Evolutionary conservation across 2,329 filamentous ascomycete species (phyloP), one percentile per base, ranked within the genome.

Genomic region (Botrytis byssoidea): DNA sequence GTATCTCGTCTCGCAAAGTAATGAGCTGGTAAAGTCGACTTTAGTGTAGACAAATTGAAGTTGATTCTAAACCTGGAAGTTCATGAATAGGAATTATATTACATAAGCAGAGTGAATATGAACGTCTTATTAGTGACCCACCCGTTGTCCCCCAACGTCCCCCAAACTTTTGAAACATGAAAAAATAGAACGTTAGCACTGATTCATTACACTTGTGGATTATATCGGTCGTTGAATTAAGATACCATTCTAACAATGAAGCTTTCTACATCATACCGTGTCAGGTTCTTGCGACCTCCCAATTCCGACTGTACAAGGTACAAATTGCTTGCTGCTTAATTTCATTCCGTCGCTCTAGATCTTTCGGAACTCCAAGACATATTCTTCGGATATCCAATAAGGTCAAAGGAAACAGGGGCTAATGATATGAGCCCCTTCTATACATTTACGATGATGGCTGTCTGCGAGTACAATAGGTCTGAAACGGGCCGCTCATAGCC

Each of bases 391-490:
- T 8, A 48, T 48, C 44, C 44, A 48, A 48, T 48, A 10, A 22
- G 44, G 20, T 22, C 20, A n/a, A 20, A 2, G 32, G 35, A 35
- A 20, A 10, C 22, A 51, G 32, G 32, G 46, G 22, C n/a, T 5
- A 9, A 35, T 18, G 9, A 20, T 5, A 16, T 51, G n/a, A 29
- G 44, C 4, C 29, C 6, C 37, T 4, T 25, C 25, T 55, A 2
- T 51, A 25, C 22, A 55, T 44, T 67, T 55, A 35, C 25, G 44
- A 51, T 37, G 46, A 37, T 55, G 22, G 29, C 32, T 67, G 46
- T 51, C 51, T 66, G 32, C 32, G 44, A 67, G 64, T 16, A 67
- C 44, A 51, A 22, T 46, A 29, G 64, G 32, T 67, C 37, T 67
- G 32, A 51, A 67, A 67, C 46, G 7, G 22, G 22, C 18, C 32